Evolutionary conservation across 371 early-diverging fungal genomes (phyloP), one percentile per base, ranked within the genome.

Genomic region (Mortierella sp.): DNA sequence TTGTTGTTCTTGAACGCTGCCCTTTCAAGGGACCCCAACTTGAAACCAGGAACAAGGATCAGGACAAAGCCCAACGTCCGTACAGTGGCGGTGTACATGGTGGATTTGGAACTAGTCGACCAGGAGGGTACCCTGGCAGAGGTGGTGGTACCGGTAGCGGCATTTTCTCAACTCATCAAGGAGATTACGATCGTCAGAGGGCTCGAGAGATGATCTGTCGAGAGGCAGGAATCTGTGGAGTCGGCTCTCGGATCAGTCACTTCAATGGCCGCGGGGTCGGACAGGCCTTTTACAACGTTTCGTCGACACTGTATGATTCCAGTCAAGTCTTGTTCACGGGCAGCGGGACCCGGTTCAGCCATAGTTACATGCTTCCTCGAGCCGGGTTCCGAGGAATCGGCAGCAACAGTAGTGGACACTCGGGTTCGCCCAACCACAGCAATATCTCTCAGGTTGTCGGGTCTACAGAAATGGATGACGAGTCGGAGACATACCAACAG

Each of bases 321-420:
- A 83, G 79, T 58, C 72, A 76, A 2, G 50, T 68, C n/a, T n/a
- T 83, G 44, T 83, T 79, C 63, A 79, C 84, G 24, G 79, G 84
- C 14, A 79, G 79, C n/a, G 84, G 84, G 31, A 83, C 84, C 6
- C 44, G 76, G 29, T 79, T 83, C 52, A 79, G 39, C 10, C 44
- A 76, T 29, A 73, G 55, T 39, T 79, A 63, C 63, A 83, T 83
- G 84, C 76, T 83, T 2, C 84, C 84, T 5, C 65, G 84, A 55
- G 84, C 79, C 0, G 84, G 84, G 0, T 83, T 83, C 48, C 76
- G 84, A 63, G 84, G 84, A 2, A 79, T 83, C 41, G 68, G 84
- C 10, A 76, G 84, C 0, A 82, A 77, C 44, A 82, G 69, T 24
- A 82, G 75, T 41, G 70, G 73, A 0, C 76, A 76, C 22, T 55